phyloP scores from a whole-genome alignment of 306 rosid species.

The Urtica urens region DNA sequence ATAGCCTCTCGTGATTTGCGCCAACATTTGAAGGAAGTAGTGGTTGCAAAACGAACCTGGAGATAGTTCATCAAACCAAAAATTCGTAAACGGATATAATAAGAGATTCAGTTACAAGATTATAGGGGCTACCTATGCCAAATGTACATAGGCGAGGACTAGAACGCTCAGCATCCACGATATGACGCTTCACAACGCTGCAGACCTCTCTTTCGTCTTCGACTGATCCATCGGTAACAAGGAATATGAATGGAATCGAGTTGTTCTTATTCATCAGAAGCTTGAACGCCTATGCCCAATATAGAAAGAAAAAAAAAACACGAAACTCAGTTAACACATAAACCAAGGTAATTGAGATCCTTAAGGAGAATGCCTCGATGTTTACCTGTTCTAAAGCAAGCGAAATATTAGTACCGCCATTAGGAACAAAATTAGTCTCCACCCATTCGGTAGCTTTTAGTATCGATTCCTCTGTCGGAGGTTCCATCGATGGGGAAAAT shows the following conservation, averaged over 20 bases:
- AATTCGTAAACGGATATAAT: not conserved
- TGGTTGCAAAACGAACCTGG: conserved; percentile 82
- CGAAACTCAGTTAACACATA: no score
- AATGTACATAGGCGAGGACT: conserved; percentile 68
- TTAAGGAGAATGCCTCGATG: no score
- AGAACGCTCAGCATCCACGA: conserved; percentile 27
- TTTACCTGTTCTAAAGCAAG: conserved; percentile 69
- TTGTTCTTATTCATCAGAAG: conserved; percentile 39
- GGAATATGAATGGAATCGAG: conserved; percentile 68
- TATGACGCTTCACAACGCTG: conserved; percentile 41
- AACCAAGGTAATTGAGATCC: no score
- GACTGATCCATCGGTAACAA: conserved; percentile 83
- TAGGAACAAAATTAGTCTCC: conserved; percentile 33
- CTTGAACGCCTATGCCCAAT: conserved; percentile 61
- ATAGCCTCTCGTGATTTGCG: conserved; percentile 67
- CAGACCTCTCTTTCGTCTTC: conserved; percentile 80
- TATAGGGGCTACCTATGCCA: conserved; percentile 64
- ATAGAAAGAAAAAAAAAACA: not conserved
- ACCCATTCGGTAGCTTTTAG: conserved; percentile 58
- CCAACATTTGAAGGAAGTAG: conserved; percentile 85
- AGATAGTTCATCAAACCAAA: conserved; percentile 6
- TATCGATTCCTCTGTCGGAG: conserved; percentile 45
- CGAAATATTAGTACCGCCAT: conserved; percentile 72
- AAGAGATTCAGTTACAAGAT: not conserved
- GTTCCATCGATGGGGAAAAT: conserved; percentile 62